phyloP scores from a whole-genome alignment of 805 yeast species.

The Starmerella sirachaensis region DNA sequence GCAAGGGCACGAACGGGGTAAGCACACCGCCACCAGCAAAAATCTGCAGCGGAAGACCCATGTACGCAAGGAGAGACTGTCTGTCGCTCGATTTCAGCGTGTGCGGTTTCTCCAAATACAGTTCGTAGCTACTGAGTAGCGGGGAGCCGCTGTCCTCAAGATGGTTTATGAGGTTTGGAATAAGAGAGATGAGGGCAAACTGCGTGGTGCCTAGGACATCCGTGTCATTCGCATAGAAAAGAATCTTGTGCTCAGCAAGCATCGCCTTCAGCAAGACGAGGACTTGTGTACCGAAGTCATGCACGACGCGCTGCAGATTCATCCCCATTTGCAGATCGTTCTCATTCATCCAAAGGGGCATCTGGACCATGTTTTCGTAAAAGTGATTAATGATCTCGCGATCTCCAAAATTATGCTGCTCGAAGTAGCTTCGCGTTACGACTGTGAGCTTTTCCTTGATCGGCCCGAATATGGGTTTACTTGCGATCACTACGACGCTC shows the following conservation, averaged over 20 bases:
- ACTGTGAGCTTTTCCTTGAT: slow-evolving; percentile 82
- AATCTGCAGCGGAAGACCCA: slow-evolving; percentile 78
- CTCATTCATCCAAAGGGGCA: slow-evolving; percentile 33
- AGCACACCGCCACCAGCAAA: slow-evolving; percentile 81
- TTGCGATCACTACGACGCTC: slow-evolving; percentile 72
- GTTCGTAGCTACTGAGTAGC: slow-evolving; percentile 41
- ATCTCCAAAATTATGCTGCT: slow-evolving; percentile 68
- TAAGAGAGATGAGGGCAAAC: slow-evolving; percentile 67
- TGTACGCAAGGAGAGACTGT: slow-evolving; percentile 58
- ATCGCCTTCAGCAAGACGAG: slow-evolving; percentile 65
- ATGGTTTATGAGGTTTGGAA: slow-evolving; percentile 66
- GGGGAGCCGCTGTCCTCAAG: slow-evolving; percentile 77
- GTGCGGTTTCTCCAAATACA: slow-evolving; percentile 43
- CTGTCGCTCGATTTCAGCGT: slow-evolving; percentile 70
- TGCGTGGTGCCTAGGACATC: slow-evolving; percentile 73
- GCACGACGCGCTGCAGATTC: slow-evolving; percentile 52
- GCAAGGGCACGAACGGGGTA: slow-evolving; percentile 88
- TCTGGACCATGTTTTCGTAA: slow-evolving; percentile 44
- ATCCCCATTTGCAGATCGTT: slow-evolving; percentile 62
- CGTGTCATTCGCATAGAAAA: slow-evolving; percentile 69
- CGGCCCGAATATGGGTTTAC: slow-evolving; percentile 75
- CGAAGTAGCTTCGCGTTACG: slow-evolving; percentile 74
- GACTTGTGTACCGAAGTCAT: slow-evolving; percentile 45
- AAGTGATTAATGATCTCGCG: slow-evolving; percentile 53
- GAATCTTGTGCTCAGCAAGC: slow-evolving; percentile 57